Evolutionary conservation across 2,329 filamentous ascomycete species (phyloP), one percentile per base, ranked within the genome.

Genomic region (Sarocladium brachiariae): DNA sequence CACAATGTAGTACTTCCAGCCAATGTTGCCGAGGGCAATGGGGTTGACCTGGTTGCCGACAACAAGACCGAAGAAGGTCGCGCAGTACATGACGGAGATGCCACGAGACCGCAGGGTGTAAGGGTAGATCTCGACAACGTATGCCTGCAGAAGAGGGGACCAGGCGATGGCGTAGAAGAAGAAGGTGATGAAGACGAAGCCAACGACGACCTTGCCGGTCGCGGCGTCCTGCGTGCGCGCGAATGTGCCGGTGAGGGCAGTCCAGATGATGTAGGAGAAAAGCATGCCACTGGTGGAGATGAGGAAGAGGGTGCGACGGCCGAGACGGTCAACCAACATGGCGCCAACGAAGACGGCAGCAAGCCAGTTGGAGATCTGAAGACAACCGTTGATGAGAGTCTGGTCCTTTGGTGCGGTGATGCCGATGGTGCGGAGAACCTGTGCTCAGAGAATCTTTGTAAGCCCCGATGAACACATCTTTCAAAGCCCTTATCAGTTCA

Each of bases 1-100:
- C 54, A 71, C 68, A 48, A 70, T 67, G 56, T 70, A 73, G 49
- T 73, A 66, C 55, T 69, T 68, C 65, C 69, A 73, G 43, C 68
- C 37, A 31, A 73, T 56, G 43, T 68, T 58, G 10, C 68, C 57
- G 52, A 73, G 68, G 6, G 70, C 71, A 13, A 71, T 61, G 2
- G 70, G 67, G 58, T 75, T 75, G 55, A 64, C 63, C 35, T 60
- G 61, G n/a, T 60, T 60, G 48, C 71, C 71, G 53, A 75, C 65
- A 49, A 70, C 65, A 33, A 53, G 50, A n/a, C 54, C 49, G 2
- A 57, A 19, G 2, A 52, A 49, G 3, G 57, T 61, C 31, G 59
- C 51, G 2, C 51, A 57, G 38, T 61, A 54, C n/a, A 54, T 59
- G 23, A 61, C 50, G 1, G 51, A 57, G 19, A 61, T 49, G n/a